phyloP scores from a whole-genome alignment of 768 basidiomycete species.

The Agaricus blazei region DNA sequence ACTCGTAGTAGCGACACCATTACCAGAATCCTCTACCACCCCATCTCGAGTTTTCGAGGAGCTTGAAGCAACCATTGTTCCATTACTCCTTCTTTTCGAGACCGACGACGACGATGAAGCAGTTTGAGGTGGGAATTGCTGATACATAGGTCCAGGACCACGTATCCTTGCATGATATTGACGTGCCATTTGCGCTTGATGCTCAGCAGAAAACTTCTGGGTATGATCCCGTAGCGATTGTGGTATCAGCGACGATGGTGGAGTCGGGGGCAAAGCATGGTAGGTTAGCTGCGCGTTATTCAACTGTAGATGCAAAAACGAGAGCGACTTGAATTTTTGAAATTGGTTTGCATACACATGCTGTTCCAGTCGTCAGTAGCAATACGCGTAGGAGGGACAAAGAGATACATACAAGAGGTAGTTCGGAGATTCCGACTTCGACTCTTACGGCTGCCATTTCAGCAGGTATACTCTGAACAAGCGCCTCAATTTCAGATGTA shows the following conservation, averaged over 20 bases:
- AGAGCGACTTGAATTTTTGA: conserved; percentile 40
- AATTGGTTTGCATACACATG: conserved; percentile 50
- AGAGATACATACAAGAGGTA: conserved; percentile 37
- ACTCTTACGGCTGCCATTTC: conserved; percentile 55
- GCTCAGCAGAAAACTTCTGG: background rate
- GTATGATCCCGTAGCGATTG: conserved; percentile 39
- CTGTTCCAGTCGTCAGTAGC: conserved; percentile 21
- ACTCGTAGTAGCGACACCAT: background rate
- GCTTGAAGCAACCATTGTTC: too few relatives aligned
- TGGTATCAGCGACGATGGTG: conserved; percentile 36
- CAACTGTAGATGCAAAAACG: conserved; percentile 57
- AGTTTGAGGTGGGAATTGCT: background rate
- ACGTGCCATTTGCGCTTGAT: background rate
- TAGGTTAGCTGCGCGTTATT: conserved; percentile 14
- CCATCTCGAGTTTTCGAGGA: background rate
- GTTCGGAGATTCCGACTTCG: conserved; percentile 48
- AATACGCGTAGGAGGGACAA: background rate
- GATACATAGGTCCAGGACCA: conserved; percentile 19
- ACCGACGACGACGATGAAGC: too few relatives aligned
- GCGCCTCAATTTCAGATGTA: conserved; percentile 2
- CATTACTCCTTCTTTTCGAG: too few relatives aligned
- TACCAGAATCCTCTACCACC: background rate
- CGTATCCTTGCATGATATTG: conserved; percentile 13
- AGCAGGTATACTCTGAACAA: conserved; percentile 10
- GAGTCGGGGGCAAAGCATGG: conserved; percentile 21